These are phyloP conservation scores for Corchorus capsularis DNA, from an alignment of 345 rosid genomes.

Conservation along the genomic window DNA sequence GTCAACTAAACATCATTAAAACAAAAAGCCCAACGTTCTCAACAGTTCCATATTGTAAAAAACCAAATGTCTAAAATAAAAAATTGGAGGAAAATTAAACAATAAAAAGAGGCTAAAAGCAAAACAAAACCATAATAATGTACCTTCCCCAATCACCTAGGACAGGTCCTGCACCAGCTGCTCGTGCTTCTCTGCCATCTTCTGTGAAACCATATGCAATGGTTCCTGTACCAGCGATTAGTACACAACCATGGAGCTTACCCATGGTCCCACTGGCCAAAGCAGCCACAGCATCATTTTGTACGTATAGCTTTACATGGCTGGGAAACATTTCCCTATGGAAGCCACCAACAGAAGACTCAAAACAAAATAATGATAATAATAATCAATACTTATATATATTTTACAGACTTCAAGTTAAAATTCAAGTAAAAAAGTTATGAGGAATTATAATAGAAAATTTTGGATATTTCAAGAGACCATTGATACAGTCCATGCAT, in stretches of 20 bases:
- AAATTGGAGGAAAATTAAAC: not conserved
- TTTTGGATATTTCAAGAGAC: not conserved
- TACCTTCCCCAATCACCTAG: conserved; percentile 99
- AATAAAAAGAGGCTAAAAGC: not conserved
- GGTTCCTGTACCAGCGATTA: conserved; percentile 94
- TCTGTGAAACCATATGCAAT: conserved; percentile 87
- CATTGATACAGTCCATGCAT: not conserved
- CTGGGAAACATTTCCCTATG: conserved; percentile 78
- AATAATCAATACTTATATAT: not conserved
- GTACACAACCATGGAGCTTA: conserved; percentile 92
- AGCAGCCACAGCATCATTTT: conserved; percentile 93
- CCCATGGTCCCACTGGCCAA: conserved; percentile 95
- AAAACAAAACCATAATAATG: conserved; percentile 5
- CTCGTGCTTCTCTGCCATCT: conserved; percentile 92
- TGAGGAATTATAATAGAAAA: not conserved
- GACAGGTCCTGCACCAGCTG: conserved; percentile 93
- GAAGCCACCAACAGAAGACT: conserved; percentile 13
- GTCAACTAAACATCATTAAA: not conserved
- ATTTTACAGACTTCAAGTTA: not conserved
- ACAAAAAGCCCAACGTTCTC: not conserved
- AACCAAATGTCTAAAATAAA: not conserved
- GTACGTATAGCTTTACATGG: conserved; percentile 74
- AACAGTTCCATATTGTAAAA: not conserved
- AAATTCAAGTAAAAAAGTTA: not conserved
- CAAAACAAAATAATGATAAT: not conserved